Base-by-base conservation (phyloP, 176 grass and related monocot species). In the Oryza rufipogon region DNA sequence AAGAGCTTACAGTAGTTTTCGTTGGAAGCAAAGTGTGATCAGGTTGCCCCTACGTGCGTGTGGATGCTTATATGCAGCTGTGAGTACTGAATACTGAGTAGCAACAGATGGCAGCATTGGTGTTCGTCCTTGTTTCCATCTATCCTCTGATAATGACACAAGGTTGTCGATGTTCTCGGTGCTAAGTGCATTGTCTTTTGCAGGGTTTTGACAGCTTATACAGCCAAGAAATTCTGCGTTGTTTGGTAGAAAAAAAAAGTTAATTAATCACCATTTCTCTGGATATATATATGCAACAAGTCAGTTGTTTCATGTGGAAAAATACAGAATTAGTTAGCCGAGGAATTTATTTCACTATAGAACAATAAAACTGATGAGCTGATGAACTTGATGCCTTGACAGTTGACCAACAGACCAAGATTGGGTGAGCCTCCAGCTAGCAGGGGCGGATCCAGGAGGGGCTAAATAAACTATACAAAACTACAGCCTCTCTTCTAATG, bases 101-200 rank as follows among this genome's bases (percentile, higher is more conserved):
- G 6, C 16, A 20, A 56, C 64, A 84, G 69, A 68, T 88, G 76
- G 52, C 63, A 80, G 10, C 19, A 30, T 60, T 42, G 84, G 75
- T 39, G 17, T 63, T 34, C 74, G 28, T 74, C 89, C 80, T 90
- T 90, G 84, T 75, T 90, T 90, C 49, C 64, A 87, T 87, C 89
- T 87, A 87, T 44, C 23, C 7, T 30, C 2, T 90, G 89, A 90
- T 61, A 90, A 90, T 49, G 84, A 87, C 89, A 70, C 28, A 11
- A 84, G 16, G 89, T 71, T 41, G 88, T 28, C 89, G 89, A 69
- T 84, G 69, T 44, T 87, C 80, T 71, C 89, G 89, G 89, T 87
- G 89, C 68, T 64, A 34, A 8, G 2, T 9, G 0, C 2, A 16
- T 90, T 86, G 84, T 80, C 84, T 61, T n/a, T 63, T 74, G 49